phyloP scores from a whole-genome alignment of 108 stramenopile genomes.

The Asterionellopsis glacialis region DNA sequence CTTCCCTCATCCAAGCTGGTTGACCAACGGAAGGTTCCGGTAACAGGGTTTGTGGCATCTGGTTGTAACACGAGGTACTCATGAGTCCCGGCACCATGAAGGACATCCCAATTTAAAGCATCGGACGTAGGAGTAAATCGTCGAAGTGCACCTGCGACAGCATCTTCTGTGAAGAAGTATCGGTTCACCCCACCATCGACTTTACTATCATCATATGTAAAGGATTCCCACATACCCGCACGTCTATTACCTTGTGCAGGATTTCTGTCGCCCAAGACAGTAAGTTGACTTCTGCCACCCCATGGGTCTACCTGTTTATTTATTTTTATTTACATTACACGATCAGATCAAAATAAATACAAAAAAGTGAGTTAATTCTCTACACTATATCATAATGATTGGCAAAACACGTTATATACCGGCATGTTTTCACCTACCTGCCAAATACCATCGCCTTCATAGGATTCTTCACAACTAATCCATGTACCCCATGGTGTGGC shows the following conservation, averaged over 20 bases:
- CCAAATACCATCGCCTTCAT: not conserved
- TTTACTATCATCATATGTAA: constrained; percentile 24
- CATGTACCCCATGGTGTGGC: constrained; percentile 23
- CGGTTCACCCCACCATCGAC: constrained; percentile 8
- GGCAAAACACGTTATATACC: no score
- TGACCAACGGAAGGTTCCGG: constrained; percentile 36
- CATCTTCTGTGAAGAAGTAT: constrained; percentile 57
- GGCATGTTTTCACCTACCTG: no score
- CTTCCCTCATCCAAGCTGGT: constrained; percentile 14
- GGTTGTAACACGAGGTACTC: constrained; percentile 32
- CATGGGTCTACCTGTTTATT: constrained; percentile 36
- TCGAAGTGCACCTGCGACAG: constrained; percentile 25
- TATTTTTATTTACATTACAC: no score
- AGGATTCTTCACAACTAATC: constrained; percentile 18
- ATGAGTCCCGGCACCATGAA: constrained; percentile 23
- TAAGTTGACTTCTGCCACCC: constrained; percentile 6
- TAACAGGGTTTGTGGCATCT: constrained; percentile 6
- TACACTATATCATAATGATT: no score
- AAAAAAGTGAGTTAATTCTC: no score
- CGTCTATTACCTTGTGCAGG: not conserved
- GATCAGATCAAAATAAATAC: no score
- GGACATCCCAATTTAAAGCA: constrained; percentile 38
- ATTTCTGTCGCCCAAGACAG: constrained; percentile 7
- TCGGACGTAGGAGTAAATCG: constrained; percentile 30
- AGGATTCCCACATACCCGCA: constrained; percentile 36